These are phyloP conservation scores for Physcomitrium patens DNA, from an alignment of 225 moss, liverwort and hornwort species.

Conservation along the genomic window DNA sequence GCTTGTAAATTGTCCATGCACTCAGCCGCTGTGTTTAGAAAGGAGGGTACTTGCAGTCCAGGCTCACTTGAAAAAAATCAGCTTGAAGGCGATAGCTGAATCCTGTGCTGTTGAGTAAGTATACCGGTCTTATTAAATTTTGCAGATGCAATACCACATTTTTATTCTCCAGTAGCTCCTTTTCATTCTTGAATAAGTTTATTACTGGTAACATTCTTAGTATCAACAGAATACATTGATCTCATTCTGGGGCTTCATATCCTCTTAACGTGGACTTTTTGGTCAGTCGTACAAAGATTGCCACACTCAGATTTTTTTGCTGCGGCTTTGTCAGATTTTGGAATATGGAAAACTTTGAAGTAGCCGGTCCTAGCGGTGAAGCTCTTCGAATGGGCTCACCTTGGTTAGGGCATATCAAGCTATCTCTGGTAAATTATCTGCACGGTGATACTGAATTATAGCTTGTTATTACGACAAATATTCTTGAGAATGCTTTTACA, in stretches of 20 bases:
- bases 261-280: background rate
- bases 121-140: constrained; percentile 1
- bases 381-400: constrained; percentile 55
- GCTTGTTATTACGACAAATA: background rate
- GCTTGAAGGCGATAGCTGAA: constrained; percentile 48
- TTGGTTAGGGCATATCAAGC: constrained; percentile 76
- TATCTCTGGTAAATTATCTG: constrained; percentile 51
- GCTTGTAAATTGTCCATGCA: constrained; percentile 53
- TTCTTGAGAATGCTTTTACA: background rate
- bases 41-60: constrained; percentile 52
- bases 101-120: constrained; percentile 65
- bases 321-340: constrained; percentile 33
- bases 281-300: background rate
- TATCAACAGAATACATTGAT: background rate
- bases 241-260: background rate
- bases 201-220: constrained; percentile 1
- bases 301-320: constrained; percentile 12
- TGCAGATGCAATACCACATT: background rate
- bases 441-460: constrained; percentile 5
- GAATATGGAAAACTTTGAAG: constrained; percentile 51
- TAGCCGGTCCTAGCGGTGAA: constrained; percentile 40
- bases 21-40: constrained; percentile 52
- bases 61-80: constrained; percentile 52
- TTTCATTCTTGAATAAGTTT: constrained; percentile 7
- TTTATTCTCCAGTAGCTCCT: constrained; percentile 13